These are phyloP conservation scores for Monosporascus sp. DNA, from an alignment of 2,329 filamentous ascomycete genomes.

Conservation along the genomic window DNA sequence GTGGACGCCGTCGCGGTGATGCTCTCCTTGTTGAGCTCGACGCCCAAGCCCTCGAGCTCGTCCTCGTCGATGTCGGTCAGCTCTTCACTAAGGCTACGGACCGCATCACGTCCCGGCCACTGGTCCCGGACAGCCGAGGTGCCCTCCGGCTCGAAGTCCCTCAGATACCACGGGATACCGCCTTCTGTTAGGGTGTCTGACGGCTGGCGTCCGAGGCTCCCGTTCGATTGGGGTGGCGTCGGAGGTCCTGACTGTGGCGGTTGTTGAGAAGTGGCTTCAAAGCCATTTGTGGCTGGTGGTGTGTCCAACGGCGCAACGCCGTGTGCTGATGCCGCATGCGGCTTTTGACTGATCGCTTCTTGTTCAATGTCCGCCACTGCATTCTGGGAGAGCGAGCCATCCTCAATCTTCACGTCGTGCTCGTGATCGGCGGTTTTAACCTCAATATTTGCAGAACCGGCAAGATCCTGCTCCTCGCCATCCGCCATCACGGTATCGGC, in stretches of 20 bases:
- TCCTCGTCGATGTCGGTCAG: constrained; percentile 90
- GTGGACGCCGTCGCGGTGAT: constrained; percentile 34
- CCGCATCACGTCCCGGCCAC: constrained; percentile 65
- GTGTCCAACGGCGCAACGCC: constrained; percentile 32
- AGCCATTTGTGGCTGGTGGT: constrained; percentile 44
- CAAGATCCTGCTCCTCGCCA: constrained; percentile 30
- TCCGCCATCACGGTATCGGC: constrained; percentile 32
- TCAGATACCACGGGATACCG: constrained; percentile 83
- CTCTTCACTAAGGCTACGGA: constrained; percentile 70
- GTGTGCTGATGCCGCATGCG: constrained; percentile 20
- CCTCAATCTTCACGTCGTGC: constrained; percentile 21
- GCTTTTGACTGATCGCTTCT: constrained; percentile 18
- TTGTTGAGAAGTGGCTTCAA: constrained; percentile 26
- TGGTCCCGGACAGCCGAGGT: constrained; percentile 74
- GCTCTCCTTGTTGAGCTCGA: constrained; percentile 45
- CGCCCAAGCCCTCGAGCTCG: constrained; percentile 66
- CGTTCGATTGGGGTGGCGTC: constrained; percentile 62
- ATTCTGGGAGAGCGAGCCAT: constrained; percentile 23
- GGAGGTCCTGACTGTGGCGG: constrained; percentile 44
- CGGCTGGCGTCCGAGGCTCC: constrained; percentile 45
- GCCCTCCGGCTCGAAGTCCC: constrained; percentile 71
- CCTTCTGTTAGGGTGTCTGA: constrained; percentile 58
- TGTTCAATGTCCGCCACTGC: constrained; percentile 23
- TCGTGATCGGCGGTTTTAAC: constrained; percentile 38
- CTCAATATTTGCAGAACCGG: constrained; percentile 37